Percentiles rank a stretch among this genome's conserved stretches.
Conservation (phyloP, 768 basidiomycete genomes). For the Termitomyces sp. region DNA sequence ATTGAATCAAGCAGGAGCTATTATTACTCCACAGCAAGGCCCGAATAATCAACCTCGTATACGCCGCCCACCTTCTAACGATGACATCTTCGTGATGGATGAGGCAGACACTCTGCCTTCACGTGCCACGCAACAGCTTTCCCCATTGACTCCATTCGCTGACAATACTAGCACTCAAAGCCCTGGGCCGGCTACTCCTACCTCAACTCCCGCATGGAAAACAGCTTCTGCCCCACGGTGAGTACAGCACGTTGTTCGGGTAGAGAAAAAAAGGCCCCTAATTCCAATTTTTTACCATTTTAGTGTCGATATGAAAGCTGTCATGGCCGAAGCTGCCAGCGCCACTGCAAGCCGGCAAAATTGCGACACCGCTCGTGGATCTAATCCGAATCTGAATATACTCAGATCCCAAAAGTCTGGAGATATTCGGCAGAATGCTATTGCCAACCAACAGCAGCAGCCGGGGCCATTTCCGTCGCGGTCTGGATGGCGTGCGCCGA, state of each 20-base stretch:
- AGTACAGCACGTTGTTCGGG: constrained; percentile 14
- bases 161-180: neutral
- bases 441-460: neutral
- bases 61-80: constrained; percentile 32
- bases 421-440: neutral
- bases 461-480: constrained; percentile 4
- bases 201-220: constrained; percentile 41
- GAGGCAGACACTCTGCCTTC: constrained; percentile 34
- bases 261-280: constrained; percentile 1
- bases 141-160: constrained; percentile 7
- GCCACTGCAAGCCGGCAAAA: constrained; percentile 5
- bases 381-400: neutral
- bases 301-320: constrained; percentile 77
- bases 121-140: constrained; percentile 14
- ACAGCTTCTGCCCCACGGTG: constrained; percentile 44
- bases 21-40: constrained; percentile 21
- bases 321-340: constrained; percentile 69
- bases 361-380: neutral
- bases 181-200: constrained; percentile 2
- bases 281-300: constrained; percentile 3
- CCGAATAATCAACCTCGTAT: constrained; percentile 14
- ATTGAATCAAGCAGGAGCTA: constrained; percentile 5
- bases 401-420: neutral
- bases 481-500: constrained; percentile 4
- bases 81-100: constrained; percentile 86